phyloP scores from a whole-genome alignment of 2,329 filamentous ascomycete species.

The Cryphonectria nitschkei region DNA sequence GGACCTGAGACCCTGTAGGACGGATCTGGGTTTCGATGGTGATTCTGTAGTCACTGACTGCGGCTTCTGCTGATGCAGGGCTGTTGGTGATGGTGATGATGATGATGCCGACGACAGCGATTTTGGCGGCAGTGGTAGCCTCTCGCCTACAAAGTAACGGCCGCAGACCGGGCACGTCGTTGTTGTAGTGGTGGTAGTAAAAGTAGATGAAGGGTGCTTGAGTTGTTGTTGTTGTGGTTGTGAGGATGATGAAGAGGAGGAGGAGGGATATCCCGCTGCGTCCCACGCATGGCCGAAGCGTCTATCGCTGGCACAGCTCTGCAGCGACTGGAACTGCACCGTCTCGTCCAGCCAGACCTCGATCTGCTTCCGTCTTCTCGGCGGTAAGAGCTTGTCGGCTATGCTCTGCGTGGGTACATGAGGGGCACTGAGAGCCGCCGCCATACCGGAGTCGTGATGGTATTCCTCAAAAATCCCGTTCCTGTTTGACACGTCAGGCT shows the following conservation, averaged over 20 bases:
- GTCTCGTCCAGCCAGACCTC: conserved; percentile 26
- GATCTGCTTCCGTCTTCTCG: conserved; percentile 17
- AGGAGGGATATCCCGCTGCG: neutral
- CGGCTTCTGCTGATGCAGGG: neutral
- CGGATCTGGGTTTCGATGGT: neutral
- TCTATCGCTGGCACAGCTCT: conserved; percentile 16
- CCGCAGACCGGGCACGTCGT: conserved; percentile 16
- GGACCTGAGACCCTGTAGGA: conserved; percentile 16
- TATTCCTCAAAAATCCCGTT: neutral
- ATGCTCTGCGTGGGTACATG: neutral
- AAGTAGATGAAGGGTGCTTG: neutral
- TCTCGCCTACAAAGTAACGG: conserved; percentile 10
- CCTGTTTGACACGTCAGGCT: neutral
- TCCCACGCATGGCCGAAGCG: conserved; percentile 17
- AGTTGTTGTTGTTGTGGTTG: neutral
- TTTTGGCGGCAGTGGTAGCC: neutral
- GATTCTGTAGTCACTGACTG: neutral
- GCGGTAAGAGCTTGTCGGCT: conserved; percentile 18
- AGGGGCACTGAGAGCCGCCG: neutral
- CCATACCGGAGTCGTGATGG: neutral
- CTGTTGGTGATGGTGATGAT: neutral
- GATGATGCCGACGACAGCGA: neutral
- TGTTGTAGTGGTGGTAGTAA: neutral
- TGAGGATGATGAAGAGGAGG: neutral
- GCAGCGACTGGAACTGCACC: neutral